phyloP scores from a whole-genome alignment of 176 grass and related monocot genomes.

The Bromus sterilis region DNA sequence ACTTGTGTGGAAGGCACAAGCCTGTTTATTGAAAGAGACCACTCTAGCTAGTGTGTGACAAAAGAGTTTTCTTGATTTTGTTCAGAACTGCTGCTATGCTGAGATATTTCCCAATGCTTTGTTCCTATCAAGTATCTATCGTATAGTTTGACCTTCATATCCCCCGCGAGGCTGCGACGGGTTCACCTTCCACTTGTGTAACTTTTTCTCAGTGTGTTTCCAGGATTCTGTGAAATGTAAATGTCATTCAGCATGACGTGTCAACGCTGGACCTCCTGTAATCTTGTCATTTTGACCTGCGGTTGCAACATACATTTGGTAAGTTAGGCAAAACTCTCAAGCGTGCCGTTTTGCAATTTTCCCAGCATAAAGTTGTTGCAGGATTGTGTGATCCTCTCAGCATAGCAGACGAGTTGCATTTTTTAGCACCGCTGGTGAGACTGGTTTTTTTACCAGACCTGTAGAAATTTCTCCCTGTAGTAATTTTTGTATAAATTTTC shows the following conservation, averaged over 20 bases:
- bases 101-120: neutral
- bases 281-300: no score
- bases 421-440: no score
- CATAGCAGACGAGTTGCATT: no score
- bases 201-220: slow-evolving; percentile 1
- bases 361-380: no score
- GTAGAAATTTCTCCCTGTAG: no score
- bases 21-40: neutral
- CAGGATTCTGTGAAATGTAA: neutral
- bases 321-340: neutral
- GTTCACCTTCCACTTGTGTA: slow-evolving; percentile 20
- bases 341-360: neutral
- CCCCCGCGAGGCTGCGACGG: neutral
- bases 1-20: neutral
- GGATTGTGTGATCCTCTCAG: no score
- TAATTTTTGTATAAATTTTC: no score
- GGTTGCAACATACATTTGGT: no score
- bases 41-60: neutral
- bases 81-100: neutral
- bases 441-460: no score
- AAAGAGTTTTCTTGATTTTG: neutral
- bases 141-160: neutral
- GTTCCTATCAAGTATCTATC: neutral
- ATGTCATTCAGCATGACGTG: neutral
- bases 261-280: neutral